Conservation (phyloP, 129 eudicot species). For the Escallonia rubra region DNA sequence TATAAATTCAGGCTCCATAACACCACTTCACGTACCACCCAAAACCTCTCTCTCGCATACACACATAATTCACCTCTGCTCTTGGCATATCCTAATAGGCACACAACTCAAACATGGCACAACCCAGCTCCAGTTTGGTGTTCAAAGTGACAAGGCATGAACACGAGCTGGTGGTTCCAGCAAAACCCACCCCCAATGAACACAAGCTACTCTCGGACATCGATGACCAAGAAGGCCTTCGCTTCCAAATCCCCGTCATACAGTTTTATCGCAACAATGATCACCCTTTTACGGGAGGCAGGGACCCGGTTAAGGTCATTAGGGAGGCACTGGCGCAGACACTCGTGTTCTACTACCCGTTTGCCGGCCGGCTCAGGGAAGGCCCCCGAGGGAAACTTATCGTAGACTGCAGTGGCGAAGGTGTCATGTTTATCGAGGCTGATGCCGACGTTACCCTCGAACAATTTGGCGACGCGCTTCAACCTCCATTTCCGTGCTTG, state of each 20-base stretch:
- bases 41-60: no score
- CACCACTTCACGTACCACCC: no score
- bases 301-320: neutral
- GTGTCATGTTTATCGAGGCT: constrained; percentile 43
- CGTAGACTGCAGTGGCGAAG: constrained; percentile 15
- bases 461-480: constrained; percentile 21
- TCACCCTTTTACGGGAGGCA: neutral
- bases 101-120: neutral
- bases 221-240: neutral
- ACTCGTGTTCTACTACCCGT: neutral
- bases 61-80: no score
- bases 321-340: neutral
- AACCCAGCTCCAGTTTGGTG: neutral
- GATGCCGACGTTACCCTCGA: constrained; percentile 31
- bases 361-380: neutral
- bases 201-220: neutral
- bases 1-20: no score
- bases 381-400: neutral
- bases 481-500: constrained; percentile 34
- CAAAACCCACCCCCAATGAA: neutral
- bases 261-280: neutral
- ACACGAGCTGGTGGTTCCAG: neutral
- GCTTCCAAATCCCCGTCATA: neutral
- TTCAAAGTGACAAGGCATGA: neutral
- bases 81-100: no score